These are phyloP conservation scores for rapeseed (Brassica napus) DNA, from an alignment of 345 rosid species.

Conservation along the genomic window Da-Ae NC_063447.1:5217001-5217500, in stretches of 20 bases:
- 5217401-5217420: not conserved
- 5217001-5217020: too few species aligned
- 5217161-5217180: slow-evolving; percentile 20
- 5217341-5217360: not conserved
- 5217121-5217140: slow-evolving; percentile 57
- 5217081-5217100: slow-evolving; percentile 62
- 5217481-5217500: not conserved
- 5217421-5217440: not conserved
- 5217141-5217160: not conserved
- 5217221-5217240: too few species aligned
- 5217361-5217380: not conserved
- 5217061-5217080: slow-evolving; percentile 17
- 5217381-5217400: not conserved
- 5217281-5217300: not conserved
- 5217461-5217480: slow-evolving; percentile 9
- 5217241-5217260: not conserved
- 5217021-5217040: not conserved
- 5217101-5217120: slow-evolving; percentile 58
- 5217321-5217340: not conserved
- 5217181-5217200: slow-evolving; percentile 1
- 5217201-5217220: not conserved
- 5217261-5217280: not conserved
- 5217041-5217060: not conserved
- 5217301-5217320: not conserved
- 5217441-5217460: slow-evolving; percentile 3